A percentile compares a stretch with the other conserved stretches of the same genome.
phyloP scores from a whole-genome alignment of 2,329 filamentous ascomycete species.

The Alternaria triticimaculans region DNA sequence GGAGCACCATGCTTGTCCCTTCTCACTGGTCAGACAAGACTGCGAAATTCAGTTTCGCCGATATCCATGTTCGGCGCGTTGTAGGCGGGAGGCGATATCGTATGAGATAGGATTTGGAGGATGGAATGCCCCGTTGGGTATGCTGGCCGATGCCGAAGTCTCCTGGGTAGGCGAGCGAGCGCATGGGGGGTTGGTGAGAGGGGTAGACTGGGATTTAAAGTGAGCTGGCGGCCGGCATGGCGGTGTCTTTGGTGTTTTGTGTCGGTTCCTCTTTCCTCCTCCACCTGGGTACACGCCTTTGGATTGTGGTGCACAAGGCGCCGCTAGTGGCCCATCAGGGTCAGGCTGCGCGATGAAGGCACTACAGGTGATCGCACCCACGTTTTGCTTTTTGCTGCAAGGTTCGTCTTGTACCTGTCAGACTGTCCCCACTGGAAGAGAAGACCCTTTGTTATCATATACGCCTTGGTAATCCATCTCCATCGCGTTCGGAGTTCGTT shows the following conservation, averaged over 20 bases:
- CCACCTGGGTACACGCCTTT: not conserved
- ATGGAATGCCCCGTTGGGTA: constrained; percentile 5
- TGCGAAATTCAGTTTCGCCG: not conserved
- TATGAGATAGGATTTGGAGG: not conserved
- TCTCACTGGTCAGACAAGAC: constrained; percentile 5
- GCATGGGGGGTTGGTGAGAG: not conserved
- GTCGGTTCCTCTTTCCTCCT: not conserved
- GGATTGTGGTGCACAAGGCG: not conserved
- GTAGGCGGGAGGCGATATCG: not conserved
- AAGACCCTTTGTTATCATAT: not conserved
- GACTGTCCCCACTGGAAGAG: not conserved
- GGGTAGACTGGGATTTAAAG: constrained; percentile 7
- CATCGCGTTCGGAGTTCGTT: not conserved
- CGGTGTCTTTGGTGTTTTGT: not conserved
- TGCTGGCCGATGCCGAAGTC: constrained; percentile 11
- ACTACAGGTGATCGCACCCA: not conserved
- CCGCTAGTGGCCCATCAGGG: not conserved
- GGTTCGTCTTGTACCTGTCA: not conserved
- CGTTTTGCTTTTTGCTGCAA: not conserved
- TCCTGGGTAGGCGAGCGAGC: not conserved
- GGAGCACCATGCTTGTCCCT: constrained; percentile 4
- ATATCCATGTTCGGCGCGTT: not conserved
- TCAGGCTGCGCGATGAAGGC: not conserved
- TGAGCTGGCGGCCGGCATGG: constrained; percentile 1
- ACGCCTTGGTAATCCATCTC: not conserved